Conservation (phyloP, 139 green algal genomes). For the Tetraselmis chui region DNA sequence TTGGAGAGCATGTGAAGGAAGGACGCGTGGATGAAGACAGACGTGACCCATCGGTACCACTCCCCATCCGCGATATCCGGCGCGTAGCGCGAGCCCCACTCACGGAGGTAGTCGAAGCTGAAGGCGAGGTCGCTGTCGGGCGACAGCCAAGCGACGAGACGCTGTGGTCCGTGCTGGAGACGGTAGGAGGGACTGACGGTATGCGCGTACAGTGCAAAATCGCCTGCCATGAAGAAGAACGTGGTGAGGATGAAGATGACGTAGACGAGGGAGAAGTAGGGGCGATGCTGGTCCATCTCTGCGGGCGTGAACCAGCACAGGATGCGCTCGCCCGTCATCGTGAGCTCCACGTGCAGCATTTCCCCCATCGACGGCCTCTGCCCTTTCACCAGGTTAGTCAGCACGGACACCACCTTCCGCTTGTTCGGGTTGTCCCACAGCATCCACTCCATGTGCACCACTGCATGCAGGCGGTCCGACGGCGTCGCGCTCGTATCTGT, state of each 20-base stretch:
- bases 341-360: neutral
- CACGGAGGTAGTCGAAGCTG: slow-evolving; percentile 27
- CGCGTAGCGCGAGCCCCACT: slow-evolving; percentile 34
- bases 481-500: neutral
- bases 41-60: slow-evolving; percentile 44
- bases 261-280: slow-evolving; percentile 26
- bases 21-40: slow-evolving; percentile 46
- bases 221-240: slow-evolving; percentile 37
- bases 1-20: slow-evolving; percentile 57
- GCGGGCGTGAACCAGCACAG: slow-evolving; percentile 24
- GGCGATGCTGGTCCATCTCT: slow-evolving; percentile 22
- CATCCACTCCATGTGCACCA: neutral
- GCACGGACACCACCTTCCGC: neutral
- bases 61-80: slow-evolving; percentile 27
- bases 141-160: neutral
- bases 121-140: slow-evolving; percentile 4
- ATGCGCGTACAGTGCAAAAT: slow-evolving; percentile 26
- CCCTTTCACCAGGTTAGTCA: neutral
- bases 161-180: slow-evolving; percentile 23
- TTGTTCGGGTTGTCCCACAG: neutral
- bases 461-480: neutral
- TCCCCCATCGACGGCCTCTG: neutral
- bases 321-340: neutral
- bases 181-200: neutral
- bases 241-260: slow-evolving; percentile 14